These are phyloP conservation scores for Kodamaea laetipori DNA, from an alignment of 805 yeast genomes.

Conservation along the genomic window DNA sequence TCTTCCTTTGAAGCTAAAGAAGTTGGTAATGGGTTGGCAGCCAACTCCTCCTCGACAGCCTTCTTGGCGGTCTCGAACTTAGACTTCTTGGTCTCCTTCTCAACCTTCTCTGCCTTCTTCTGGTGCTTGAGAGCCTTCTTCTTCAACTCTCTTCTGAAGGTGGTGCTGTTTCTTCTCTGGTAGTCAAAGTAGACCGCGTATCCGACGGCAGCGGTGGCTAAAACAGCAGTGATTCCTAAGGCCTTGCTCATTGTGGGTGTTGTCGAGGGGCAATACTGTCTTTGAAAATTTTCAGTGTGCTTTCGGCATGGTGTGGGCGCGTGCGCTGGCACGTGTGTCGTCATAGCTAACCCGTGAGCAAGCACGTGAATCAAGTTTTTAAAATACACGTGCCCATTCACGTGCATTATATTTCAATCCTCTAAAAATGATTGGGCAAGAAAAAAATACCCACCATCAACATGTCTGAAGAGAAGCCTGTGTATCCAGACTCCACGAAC, in stretches of 20 bases:
- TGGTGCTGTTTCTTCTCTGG: constrained; percentile 78
- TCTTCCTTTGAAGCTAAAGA: constrained; percentile 70
- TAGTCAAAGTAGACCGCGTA: constrained; percentile 92
- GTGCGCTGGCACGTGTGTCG: too few relatives aligned
- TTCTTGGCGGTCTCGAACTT: constrained; percentile 62
- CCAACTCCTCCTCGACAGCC: constrained; percentile 64
- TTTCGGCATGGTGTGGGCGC: neutral
- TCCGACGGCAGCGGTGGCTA: constrained; percentile 60
- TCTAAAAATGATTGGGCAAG: constrained; percentile 13
- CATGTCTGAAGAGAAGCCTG: constrained; percentile 15
- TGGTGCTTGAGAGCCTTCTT: constrained; percentile 63
- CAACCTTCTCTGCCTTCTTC: constrained; percentile 52
- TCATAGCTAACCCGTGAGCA: too few relatives aligned
- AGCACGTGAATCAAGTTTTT: too few relatives aligned
- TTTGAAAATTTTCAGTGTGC: constrained; percentile 10
- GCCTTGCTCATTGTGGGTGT: constrained; percentile 28
- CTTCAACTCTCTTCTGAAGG: constrained; percentile 76
- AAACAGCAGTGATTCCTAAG: constrained; percentile 40
- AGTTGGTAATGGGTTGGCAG: constrained; percentile 72
- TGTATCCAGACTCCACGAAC: constrained; percentile 40
- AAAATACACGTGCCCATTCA: constrained; percentile 7
- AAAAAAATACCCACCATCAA: constrained; percentile 8
- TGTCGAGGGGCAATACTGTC: neutral
- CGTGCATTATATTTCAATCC: constrained; percentile 7
- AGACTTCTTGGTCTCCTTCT: constrained; percentile 61